These are phyloP conservation scores for Plantago major DNA, from an alignment of 257 asterid species.

Conservation along the genomic window DNA sequence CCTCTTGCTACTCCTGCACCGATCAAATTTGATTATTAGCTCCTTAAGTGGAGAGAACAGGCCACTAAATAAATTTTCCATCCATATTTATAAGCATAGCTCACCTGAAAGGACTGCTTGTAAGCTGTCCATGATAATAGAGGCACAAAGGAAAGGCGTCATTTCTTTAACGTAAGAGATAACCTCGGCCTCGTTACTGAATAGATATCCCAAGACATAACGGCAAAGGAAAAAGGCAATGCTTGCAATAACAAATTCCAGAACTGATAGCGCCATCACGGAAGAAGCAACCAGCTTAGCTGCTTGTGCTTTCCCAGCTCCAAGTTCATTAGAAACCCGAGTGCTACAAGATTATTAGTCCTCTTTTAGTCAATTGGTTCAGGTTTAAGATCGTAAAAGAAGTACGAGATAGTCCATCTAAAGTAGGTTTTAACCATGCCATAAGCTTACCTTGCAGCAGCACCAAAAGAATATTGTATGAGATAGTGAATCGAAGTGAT, in stretches of 20 bases:
- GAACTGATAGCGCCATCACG: slow-evolving; percentile 31
- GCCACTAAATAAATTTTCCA: not conserved
- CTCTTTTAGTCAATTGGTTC: not conserved
- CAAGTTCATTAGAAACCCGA: slow-evolving; percentile 64
- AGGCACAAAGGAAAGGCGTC: slow-evolving; percentile 46
- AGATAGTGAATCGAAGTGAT: slow-evolving; percentile 50
- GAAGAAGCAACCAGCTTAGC: slow-evolving; percentile 39
- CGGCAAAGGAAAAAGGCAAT: slow-evolving; percentile 34
- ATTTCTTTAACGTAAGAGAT: slow-evolving; percentile 41
- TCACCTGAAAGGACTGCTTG: slow-evolving; percentile 58
- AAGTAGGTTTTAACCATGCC: not conserved
- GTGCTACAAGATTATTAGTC: slow-evolving; percentile 31
- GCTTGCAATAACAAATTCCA: slow-evolving; percentile 42
- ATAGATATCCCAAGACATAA: slow-evolving; percentile 41
- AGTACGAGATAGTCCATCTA: not conserved
- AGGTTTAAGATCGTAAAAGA: not conserved
- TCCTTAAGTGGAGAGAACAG: not conserved
- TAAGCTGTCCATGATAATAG: slow-evolving; percentile 46
- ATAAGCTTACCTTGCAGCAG: slow-evolving; percentile 71
- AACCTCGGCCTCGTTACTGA: slow-evolving; percentile 46
- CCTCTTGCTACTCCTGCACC: slow-evolving; percentile 49
- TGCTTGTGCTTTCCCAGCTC: slow-evolving; percentile 55
- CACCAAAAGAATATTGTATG: slow-evolving; percentile 56
- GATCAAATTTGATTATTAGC: not conserved
- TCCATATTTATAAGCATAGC: not conserved